Evolutionary conservation across 1,284 basidiomycete genomes (phyloP).

Genomic region (Calocybe gambosa): DNA sequence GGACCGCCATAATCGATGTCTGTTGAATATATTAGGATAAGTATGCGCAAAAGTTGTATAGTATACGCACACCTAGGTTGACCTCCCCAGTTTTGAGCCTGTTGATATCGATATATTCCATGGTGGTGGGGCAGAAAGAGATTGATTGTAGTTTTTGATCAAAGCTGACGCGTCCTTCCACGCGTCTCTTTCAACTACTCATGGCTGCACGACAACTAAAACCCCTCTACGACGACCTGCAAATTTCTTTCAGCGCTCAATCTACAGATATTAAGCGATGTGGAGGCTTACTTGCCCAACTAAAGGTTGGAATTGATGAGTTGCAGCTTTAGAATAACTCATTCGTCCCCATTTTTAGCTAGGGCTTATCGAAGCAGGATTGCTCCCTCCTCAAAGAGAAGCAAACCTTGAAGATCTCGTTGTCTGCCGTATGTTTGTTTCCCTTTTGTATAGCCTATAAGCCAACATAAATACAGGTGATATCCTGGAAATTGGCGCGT

Average conservation of each 20-base stretch:
- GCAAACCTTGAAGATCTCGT: conserved; percentile 57
- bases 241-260: conserved; percentile 53
- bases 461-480: conserved; percentile 53
- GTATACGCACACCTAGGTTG: conserved; percentile 79
- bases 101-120: conserved; percentile 70
- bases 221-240: conserved; percentile 56
- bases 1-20: conserved; percentile 99
- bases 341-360: conserved; percentile 42
- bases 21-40: conserved; percentile 25
- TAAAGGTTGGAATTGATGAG: conserved; percentile 51
- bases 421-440: conserved; percentile 54
- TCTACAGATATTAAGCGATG: conserved; percentile 64
- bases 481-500: conserved; percentile 92
- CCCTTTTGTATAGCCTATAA: not conserved
- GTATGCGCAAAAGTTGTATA: not conserved
- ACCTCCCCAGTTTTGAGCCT: conserved; percentile 88
- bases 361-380: conserved; percentile 70
- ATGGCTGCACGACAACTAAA: conserved; percentile 55
- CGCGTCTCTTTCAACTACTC: conserved; percentile 25
- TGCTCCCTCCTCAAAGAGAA: conserved; percentile 62
- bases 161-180: conserved; percentile 57
- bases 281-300: conserved; percentile 54
- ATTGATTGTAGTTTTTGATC: conserved; percentile 14
- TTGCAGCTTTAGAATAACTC: conserved; percentile 1
- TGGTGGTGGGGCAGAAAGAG: conserved; percentile 30